Conservation (phyloP, 148 eudicot genomes). For the Rhododendron henanense region DNA sequence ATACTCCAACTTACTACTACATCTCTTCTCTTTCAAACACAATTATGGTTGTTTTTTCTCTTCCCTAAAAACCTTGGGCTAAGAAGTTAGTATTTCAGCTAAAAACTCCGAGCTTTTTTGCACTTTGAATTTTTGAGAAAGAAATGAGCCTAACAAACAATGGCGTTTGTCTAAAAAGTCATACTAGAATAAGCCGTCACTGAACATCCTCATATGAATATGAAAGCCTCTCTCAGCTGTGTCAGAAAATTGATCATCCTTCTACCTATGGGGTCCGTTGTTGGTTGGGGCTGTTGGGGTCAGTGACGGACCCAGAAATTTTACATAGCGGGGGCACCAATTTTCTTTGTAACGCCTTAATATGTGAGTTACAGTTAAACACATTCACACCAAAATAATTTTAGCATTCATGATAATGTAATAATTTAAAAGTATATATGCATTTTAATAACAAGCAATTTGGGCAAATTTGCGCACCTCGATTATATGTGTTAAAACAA, state of each 20-base stretch:
- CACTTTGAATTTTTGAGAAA: neutral
- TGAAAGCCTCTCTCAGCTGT: neutral
- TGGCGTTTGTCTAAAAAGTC: neutral
- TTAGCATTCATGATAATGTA: too few relatives aligned
- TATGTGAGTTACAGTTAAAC: too few relatives aligned
- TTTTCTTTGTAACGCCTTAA: too few relatives aligned
- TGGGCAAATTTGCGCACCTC: too few relatives aligned
- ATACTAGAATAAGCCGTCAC: neutral
- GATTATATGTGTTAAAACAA: too few relatives aligned
- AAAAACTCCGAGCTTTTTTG: neutral
- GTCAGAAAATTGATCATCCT: neutral
- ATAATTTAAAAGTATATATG: too few relatives aligned
- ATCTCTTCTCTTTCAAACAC: neutral
- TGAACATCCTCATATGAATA: neutral
- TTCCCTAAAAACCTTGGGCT: neutral
- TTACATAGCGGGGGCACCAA: too few relatives aligned
- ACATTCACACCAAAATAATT: too few relatives aligned
- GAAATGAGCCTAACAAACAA: neutral
- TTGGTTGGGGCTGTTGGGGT: slow-evolving; percentile 8
- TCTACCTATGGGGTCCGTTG: neutral
- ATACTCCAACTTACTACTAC: too few relatives aligned
- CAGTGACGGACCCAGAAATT: too few relatives aligned
- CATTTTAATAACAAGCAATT: too few relatives aligned
- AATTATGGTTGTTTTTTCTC: neutral
- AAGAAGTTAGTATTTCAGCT: neutral